phyloP scores from a whole-genome alignment of 2,329 filamentous ascomycete species.

The Pseudogymnoascus sp. region DNA sequence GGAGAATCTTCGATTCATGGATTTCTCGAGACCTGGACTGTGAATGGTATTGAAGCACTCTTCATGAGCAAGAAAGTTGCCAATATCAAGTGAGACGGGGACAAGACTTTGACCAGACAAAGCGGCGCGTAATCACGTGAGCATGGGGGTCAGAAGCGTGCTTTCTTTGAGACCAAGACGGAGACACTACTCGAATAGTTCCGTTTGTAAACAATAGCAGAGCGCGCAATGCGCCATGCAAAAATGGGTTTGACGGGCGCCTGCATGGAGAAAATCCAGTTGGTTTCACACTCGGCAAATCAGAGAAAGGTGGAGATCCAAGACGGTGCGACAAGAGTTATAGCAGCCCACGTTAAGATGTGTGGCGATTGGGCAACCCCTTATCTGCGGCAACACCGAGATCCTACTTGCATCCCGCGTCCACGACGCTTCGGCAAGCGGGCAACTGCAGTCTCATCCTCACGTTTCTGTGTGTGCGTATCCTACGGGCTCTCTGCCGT shows the following conservation, averaged over 20 bases:
- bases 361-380: constrained; percentile 7
- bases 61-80: neutral
- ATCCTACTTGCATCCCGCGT: neutral
- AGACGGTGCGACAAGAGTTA: neutral
- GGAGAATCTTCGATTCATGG: constrained; percentile 13
- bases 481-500: neutral
- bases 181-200: constrained; percentile 5
- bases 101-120: neutral
- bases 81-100: neutral
- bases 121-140: neutral
- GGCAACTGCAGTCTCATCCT: constrained; percentile 6
- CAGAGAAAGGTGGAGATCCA: constrained; percentile 1
- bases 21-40: neutral
- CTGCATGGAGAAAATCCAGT: neutral
- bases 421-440: neutral
- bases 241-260: constrained; percentile 1
- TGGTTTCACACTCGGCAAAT: constrained; percentile 6
- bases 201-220: constrained; percentile 5
- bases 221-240: neutral
- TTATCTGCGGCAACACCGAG: constrained; percentile 3
- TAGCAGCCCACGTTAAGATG: neutral
- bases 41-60: neutral
- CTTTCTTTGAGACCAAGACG: neutral
- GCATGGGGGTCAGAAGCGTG: neutral
- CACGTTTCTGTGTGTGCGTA: constrained; percentile 8